Evolutionary conservation across 1,139 yeast species (phyloP).

Genomic region (Ogataea hybrid): DNA sequence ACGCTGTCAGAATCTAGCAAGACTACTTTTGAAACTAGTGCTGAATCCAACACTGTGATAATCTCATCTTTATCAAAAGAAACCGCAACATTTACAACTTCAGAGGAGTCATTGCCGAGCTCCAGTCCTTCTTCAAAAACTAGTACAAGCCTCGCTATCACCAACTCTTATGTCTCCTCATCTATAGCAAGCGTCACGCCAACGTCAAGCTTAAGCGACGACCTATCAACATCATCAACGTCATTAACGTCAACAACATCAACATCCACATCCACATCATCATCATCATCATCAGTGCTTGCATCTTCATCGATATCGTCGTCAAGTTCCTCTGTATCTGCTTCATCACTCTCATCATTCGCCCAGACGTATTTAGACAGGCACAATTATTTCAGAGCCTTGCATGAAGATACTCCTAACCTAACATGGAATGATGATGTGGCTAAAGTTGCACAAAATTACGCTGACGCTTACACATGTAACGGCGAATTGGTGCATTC

Average conservation of each 20-base stretch:
- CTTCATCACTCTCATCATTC: constrained; percentile 21
- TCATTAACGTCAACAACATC: constrained; percentile 3
- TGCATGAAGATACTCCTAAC: constrained; percentile 53
- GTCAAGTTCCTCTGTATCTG: background rate
- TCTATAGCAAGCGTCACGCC: too few species aligned
- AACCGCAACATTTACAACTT: too few species aligned
- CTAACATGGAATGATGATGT: constrained; percentile 65
- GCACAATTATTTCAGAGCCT: constrained; percentile 69
- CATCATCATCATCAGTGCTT: background rate
- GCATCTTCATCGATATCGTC: background rate
- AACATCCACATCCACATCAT: background rate
- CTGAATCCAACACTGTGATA: too few species aligned
- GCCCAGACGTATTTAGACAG: constrained; percentile 43
- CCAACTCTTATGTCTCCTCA: too few species aligned
- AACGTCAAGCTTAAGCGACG: too few species aligned
- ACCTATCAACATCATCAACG: too few species aligned
- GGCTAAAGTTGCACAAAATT: constrained; percentile 66
- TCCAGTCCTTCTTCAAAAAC: too few species aligned
- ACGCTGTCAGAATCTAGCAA: too few species aligned
- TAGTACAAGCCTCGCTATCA: too few species aligned
- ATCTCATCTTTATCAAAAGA: too few species aligned
- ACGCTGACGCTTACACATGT: constrained; percentile 71
- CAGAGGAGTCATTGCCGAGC: too few species aligned
- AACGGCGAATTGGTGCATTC: constrained; percentile 64
- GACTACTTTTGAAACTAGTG: too few species aligned